Evolutionary conservation across 1,139 yeast genomes (phyloP), one percentile per base, ranked within the genome.

Genomic region (Blastobotrys persicus): DNA sequence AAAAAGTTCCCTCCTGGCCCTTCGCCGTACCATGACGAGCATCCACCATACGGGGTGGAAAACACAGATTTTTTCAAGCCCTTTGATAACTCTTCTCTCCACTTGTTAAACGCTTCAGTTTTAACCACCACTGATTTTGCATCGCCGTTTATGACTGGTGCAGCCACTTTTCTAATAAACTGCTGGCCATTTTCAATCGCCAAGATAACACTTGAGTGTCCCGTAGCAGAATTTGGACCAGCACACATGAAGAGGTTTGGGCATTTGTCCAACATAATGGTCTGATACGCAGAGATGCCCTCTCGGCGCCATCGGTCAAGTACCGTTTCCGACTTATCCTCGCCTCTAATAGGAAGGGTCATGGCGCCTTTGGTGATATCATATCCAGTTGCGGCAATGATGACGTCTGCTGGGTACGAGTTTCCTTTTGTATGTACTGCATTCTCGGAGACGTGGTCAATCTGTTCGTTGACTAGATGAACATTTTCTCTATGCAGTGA

Each of bases 371-470:
- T 31, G 7, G 17, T 23, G n/a, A 44, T 31, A 26, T 51, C 42
- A 42, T 51, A 53, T 4, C 68, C 69, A 2, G 67, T 65, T 4
- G 68, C 68, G 18, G 59, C 55, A 13, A 63, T 49, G 39, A 65
- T 55, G 23, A 62, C 45, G 44, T 64, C 68, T 19, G 63, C 52
- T 17, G 62, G 62, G 47, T 55, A 55, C n/a, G 54, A 45, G 4
- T 47, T 49, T 17, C 63, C 62, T 28, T 47, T 45, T 31, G 63
- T 57, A 37, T 51, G 45, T 31, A 62, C 51, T 11, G 56, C 52
- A 18, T 51, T 47, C 42, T 53, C 61, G 26, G 54, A 54, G 31
- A 64, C 51, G 41, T 59, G 59, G 9, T 45, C 50, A 34, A 64
- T 54, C 18, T 60, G 56, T 31, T 53, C 57, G 46, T 49, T 50